A percentile compares a stretch with the other conserved stretches of the same genome.
phyloP scores from a whole-genome alignment of 2,329 filamentous ascomycete species.

The Calonectria pseudoturangicola region DNA sequence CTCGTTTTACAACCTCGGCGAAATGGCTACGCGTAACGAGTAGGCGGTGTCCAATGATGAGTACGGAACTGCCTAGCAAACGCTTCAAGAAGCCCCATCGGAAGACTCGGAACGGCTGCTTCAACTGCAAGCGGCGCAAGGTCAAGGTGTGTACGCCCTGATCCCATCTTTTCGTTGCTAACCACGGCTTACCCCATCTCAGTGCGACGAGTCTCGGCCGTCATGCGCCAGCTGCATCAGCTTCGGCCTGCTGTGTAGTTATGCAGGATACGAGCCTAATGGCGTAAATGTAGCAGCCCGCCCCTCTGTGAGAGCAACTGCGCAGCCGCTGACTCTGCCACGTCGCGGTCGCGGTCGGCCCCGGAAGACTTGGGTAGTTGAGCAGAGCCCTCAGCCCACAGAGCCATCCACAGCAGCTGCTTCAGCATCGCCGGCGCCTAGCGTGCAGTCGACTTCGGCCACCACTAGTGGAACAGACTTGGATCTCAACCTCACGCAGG shows the following conservation, averaged over 20 bases:
- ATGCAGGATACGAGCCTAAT: background rate
- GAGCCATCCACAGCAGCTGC: background rate
- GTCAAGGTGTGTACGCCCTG: constrained; percentile 23
- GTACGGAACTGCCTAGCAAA: background rate
- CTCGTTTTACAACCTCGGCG: background rate
- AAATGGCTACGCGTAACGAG: background rate
- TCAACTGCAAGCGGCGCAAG: constrained; percentile 27
- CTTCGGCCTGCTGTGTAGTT: constrained; percentile 11
- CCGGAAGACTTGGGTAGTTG: constrained; percentile 5
- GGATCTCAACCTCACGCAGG: background rate
- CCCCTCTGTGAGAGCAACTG: too few species aligned
- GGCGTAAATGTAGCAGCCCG: background rate
- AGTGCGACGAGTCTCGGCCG: constrained; percentile 32
- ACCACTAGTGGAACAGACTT: background rate
- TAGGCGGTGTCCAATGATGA: background rate
- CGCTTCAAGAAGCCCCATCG: constrained; percentile 8
- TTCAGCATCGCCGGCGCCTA: background rate
- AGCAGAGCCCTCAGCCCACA: background rate
- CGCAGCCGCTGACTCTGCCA: background rate
- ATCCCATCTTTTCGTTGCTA: background rate
- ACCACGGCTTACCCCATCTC: background rate
- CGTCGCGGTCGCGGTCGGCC: constrained; percentile 21
- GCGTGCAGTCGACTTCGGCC: background rate
- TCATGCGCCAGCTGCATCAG: constrained; percentile 18
- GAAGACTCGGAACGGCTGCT: constrained; percentile 18